Evolutionary conservation across 139 green algal genomes (phyloP), one percentile per base, ranked within the genome.

Genomic region (Chlorella sp.): DNA sequence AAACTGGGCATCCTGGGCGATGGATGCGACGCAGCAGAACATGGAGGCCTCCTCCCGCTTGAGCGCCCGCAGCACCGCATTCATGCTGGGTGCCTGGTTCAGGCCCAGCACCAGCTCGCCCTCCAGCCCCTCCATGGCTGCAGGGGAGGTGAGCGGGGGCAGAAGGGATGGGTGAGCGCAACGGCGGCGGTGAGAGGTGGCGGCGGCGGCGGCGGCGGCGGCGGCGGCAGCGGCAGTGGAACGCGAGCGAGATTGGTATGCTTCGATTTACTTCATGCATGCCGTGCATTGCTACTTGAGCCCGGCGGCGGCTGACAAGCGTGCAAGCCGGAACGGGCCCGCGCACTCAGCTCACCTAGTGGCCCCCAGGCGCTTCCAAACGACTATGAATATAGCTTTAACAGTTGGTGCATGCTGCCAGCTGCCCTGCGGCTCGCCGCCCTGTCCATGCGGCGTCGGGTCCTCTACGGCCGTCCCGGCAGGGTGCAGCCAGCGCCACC

Each of bases 21-120:
- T 94, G 17, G 87, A 95, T 4, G 74, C 82, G 20, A 98, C 73
- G 79, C 93, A 96, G 84, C 95, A 98, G 89, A 93, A 98, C 13
- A 97, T 51, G 13, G 81, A 83, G 26, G 88, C 72, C 55, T 98
- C 90, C 72, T 92, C 74, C 39, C 78, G 68, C 80, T 95, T 93
- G 28, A 97, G 81, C 4, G 87, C 64, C 32, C 91, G 86, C 21
- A 93, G 85, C 28, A 93, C 86, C n/a, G 84, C 26, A 4, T 65
- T 85, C 20, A 91, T 60, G 25, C 78, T 85, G n/a, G 84, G 87
- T 17, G 34, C 62, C 56, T 88, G 56, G 36, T 82, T 82, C 32
- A 82, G 36, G 5, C 57, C 55, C 36, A 81, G 75, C 55, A 81
- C 55, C 51, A 69, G 23, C 57, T 81, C 55, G 0, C 25, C 70